Base-by-base conservation (phyloP, 2,329 filamentous ascomycete genomes). In the Talaromyces sp. region DNA sequence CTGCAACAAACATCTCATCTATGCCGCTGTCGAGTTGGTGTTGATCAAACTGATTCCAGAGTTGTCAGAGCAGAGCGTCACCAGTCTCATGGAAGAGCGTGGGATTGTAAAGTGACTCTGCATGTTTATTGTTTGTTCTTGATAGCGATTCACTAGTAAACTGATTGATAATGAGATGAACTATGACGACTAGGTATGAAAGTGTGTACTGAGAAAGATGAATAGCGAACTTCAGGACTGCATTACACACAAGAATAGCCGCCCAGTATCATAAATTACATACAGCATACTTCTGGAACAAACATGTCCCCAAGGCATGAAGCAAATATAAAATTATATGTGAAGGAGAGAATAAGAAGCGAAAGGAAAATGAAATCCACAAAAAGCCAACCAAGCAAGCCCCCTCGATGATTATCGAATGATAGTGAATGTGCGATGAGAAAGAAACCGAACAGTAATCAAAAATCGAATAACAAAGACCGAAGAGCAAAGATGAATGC, bases 1-100 rank as follows among this genome's bases (percentile, higher is more conserved):
- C 79, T 90, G 93, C 79, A 99, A 99, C 79, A 96, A 93, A 80
- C 93, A 97, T 79, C 81, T 98, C 37, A 81, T 97, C 70, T 97
- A 96, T 73, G 84, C 87, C 52, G 83, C 95, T 57, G 80, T 98
- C 39, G 95, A 99, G 79, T 79, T 94, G 65, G 75, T 97, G 2
- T 82, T 97, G n/a, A 86, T 92, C 64, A 87, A 90, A 69, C 78
- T 98, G 67, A 86, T 97, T 73, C 95, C 95, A 4, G 95, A 99
- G 79, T 76, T 98, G 71, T 84, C 84, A 62, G 90, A 92, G 71
- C 88, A 86, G 74, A 87, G 88, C 43, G 85, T 92, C 35, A 82
- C 83, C 63, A 90, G 92, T 72, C 78, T 96, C 64, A 87, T 90
- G 85, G 88, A 87, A 68, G 90, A 93, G 77, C 85, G 92, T 72